Evolutionary conservation across 1,284 basidiomycete species (phyloP).

Genomic region (Ustilago hordei): DNA sequence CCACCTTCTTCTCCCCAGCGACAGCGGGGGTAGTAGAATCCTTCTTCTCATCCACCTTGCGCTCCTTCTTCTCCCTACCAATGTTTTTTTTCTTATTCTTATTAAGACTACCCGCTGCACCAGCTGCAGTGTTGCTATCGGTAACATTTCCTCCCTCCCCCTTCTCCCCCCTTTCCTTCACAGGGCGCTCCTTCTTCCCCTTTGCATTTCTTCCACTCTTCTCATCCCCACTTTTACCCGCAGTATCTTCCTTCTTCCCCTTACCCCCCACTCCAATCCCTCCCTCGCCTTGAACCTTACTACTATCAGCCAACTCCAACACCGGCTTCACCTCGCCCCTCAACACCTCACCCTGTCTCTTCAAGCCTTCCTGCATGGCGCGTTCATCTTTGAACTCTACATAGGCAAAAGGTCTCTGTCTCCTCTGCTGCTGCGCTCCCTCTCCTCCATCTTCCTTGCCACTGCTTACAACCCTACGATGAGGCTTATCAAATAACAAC

Average conservation of each 20-base stretch:
- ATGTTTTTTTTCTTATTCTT: constrained; percentile 45
- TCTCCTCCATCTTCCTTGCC: constrained; percentile 29
- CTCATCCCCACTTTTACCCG: constrained; percentile 31
- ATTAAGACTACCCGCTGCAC: constrained; percentile 14
- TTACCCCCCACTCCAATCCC: constrained; percentile 15
- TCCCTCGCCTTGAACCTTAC: constrained; percentile 14
- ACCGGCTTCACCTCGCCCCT: constrained; percentile 33
- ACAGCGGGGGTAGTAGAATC: background rate
- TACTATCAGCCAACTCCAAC: constrained; percentile 50
- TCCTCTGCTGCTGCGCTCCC: constrained; percentile 23
- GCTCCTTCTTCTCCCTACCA: constrained; percentile 8
- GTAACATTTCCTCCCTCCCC: background rate
- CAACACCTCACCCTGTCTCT: constrained; percentile 43
- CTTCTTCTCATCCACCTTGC: constrained; percentile 11
- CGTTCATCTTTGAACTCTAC: constrained; percentile 52
- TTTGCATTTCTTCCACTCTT: background rate
- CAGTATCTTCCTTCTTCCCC: constrained; percentile 8
- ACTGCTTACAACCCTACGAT: constrained; percentile 31
- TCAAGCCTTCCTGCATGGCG: constrained; percentile 42
- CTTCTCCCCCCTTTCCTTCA: constrained; percentile 9
- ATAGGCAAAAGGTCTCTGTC: constrained; percentile 53
- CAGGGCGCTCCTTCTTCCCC: constrained; percentile 12
- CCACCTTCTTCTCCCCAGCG: constrained; percentile 3
- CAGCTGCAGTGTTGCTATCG: background rate
- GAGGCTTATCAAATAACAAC: constrained; percentile 53